phyloP scores from a whole-genome alignment of 192 early-diverging fungal genomes.

The Umbelopsis ramanniana region DNA sequence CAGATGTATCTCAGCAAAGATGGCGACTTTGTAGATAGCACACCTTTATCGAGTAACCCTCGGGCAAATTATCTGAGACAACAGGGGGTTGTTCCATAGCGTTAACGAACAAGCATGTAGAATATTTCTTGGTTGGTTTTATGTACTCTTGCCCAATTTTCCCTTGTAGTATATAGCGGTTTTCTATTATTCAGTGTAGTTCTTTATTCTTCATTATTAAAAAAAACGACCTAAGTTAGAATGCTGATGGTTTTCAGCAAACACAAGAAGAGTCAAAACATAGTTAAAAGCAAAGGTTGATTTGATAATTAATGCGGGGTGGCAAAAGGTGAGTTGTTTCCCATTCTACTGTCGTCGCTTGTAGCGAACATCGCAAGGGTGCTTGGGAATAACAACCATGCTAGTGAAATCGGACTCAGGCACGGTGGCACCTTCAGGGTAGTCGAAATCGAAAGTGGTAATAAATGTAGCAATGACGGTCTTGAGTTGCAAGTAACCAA shows the following conservation, averaged over 20 bases:
- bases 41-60: background rate
- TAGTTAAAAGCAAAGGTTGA: background rate
- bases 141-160: background rate
- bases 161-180: background rate
- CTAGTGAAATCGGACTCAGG: slow-evolving; percentile 87
- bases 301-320: too few relatives aligned
- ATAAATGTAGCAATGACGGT: slow-evolving; percentile 85
- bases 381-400: slow-evolving; percentile 88
- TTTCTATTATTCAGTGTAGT: background rate
- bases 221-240: background rate
- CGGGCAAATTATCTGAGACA: slow-evolving; percentile 2
- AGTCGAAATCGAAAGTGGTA: slow-evolving; percentile 73
- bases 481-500: slow-evolving; percentile 97
- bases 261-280: background rate
- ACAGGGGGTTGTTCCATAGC: background rate
- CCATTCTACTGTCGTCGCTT: slow-evolving; percentile 41
- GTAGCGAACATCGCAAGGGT: slow-evolving; percentile 58
- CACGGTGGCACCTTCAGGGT: slow-evolving; percentile 65
- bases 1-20: slow-evolving; percentile 28
- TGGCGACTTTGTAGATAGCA: slow-evolving; percentile 4
- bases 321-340: too few relatives aligned
- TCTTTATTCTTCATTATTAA: slow-evolving; percentile 12
- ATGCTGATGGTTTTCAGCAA: background rate
- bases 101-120: background rate
- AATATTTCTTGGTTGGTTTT: background rate